These are phyloP conservation scores for Corymbia maculata DNA, from an alignment of 345 rosid genomes.

Conservation along the genomic window DNA sequence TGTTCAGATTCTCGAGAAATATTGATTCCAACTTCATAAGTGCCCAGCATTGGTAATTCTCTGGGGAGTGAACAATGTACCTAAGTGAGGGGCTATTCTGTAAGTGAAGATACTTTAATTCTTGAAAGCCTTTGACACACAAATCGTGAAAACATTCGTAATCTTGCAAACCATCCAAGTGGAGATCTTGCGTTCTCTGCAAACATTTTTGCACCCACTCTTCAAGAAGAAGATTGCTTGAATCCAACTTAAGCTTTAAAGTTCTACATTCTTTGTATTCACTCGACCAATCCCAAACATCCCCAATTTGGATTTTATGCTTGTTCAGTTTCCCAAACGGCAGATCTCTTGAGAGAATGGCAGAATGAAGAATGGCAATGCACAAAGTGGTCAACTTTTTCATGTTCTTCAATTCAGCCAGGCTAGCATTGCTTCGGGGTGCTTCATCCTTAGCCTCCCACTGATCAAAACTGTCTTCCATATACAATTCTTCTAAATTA, in stretches of 20 bases:
- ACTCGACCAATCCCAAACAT: accelerated
- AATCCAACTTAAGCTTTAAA: background rate
- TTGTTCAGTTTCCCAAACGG: background rate
- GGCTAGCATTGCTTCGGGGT: background rate
- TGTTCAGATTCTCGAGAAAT: background rate
- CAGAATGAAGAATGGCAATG: background rate
- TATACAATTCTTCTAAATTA: constrained; percentile 11
- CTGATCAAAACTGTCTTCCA: background rate
- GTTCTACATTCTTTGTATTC: background rate
- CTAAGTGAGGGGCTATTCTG: background rate
- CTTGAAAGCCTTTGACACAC: background rate
- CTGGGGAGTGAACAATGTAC: background rate
- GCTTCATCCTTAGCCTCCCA: constrained; percentile 3
- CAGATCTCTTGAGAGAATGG: background rate
- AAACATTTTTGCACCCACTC: background rate
- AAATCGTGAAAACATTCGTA: background rate
- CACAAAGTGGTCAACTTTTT: background rate
- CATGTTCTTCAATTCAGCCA: constrained; percentile 8
- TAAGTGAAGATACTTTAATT: constrained; percentile 5
- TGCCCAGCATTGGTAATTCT: background rate
- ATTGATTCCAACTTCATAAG: constrained; percentile 9
- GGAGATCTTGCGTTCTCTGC: background rate
- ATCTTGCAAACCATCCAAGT: background rate
- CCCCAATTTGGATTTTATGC: background rate
- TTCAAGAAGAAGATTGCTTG: background rate